phyloP scores from a whole-genome alignment of 805 yeast species.

The Kregervanrija fluxuum region DNA sequence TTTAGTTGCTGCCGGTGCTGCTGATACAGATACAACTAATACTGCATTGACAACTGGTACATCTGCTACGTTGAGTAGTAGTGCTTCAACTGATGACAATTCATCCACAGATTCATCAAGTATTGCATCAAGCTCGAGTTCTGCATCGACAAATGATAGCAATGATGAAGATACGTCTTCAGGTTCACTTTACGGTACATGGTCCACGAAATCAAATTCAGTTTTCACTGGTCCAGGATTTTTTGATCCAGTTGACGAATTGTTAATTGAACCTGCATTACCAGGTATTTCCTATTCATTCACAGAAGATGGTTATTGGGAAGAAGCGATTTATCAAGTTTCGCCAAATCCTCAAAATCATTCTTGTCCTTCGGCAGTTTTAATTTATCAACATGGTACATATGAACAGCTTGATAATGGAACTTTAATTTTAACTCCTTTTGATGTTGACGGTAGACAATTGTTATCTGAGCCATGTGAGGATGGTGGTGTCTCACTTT shows the following conservation, averaged over 20 bases:
- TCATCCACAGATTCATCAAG: neutral
- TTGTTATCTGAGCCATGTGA: constrained; percentile 81
- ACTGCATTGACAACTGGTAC: constrained; percentile 8
- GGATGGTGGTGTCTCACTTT: constrained; percentile 50
- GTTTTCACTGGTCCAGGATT: constrained; percentile 97
- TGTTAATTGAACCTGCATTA: constrained; percentile 87
- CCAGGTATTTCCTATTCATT: constrained; percentile 94
- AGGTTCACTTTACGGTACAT: constrained; percentile 65
- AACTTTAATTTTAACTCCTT: constrained; percentile 60
- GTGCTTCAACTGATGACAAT: constrained; percentile 4
- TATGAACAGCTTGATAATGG: constrained; percentile 62
- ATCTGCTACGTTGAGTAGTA: constrained; percentile 6
- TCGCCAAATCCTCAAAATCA: constrained; percentile 66
- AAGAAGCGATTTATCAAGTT: constrained; percentile 82
- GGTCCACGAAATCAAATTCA: constrained; percentile 90
- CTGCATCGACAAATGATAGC: constrained; percentile 6
- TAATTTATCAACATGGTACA: constrained; percentile 86
- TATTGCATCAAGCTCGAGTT: neutral
- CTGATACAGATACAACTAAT: constrained; percentile 7
- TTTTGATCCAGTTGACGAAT: constrained; percentile 93
- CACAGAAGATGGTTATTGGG: constrained; percentile 86
- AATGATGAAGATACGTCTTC: constrained; percentile 2
- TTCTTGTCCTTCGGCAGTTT: constrained; percentile 73
- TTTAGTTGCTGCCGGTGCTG: constrained; percentile 6
- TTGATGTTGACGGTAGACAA: constrained; percentile 88